Percentiles rank a stretch among this genome's conserved stretches.
Evolutionary conservation across 768 basidiomycete genomes (phyloP).

Genomic region (Mycena chlorophos): DNA sequence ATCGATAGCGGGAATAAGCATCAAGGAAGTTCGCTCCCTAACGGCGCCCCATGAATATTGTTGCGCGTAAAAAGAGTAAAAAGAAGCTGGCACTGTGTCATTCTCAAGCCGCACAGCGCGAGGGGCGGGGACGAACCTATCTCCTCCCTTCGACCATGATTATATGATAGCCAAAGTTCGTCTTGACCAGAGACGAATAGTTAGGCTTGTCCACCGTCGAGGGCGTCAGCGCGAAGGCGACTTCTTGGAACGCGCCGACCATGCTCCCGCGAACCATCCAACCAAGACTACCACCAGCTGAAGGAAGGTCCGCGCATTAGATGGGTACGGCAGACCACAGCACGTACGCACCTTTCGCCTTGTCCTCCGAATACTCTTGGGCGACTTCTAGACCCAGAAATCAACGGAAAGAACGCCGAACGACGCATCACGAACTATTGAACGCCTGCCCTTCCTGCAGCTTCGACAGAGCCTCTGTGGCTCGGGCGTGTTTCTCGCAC

Average conservation of each 20-base stretch:
- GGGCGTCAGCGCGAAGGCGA: constrained; percentile 78
- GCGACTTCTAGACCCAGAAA: constrained; percentile 52
- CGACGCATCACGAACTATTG: constrained; percentile 44
- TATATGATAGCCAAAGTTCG: constrained; percentile 82
- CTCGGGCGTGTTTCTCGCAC: constrained; percentile 85
- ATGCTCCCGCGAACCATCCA: constrained; percentile 88
- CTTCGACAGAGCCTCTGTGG: constrained; percentile 74
- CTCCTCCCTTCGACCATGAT: constrained; percentile 90
- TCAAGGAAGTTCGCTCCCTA: too few species aligned
- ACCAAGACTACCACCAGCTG: constrained; percentile 83
- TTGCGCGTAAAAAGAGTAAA: background rate
- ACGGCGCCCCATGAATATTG: background rate
- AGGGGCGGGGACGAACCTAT: constrained; percentile 24
- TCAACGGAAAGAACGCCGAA: background rate
- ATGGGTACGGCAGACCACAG: background rate
- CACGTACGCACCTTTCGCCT: constrained; percentile 67
- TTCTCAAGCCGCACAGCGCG: background rate
- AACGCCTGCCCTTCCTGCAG: constrained; percentile 83
- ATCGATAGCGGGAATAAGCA: too few species aligned
- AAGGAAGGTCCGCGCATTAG: background rate
- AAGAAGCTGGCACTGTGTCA: background rate
- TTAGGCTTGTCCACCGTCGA: constrained; percentile 81
- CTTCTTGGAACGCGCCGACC: constrained; percentile 86
- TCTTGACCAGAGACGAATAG: constrained; percentile 74
- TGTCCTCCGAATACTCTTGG: constrained; percentile 88